Evolutionary conservation across 768 basidiomycete species (phyloP), one percentile per base, ranked within the genome.

Genomic region (Serpula lacrymans): DNA sequence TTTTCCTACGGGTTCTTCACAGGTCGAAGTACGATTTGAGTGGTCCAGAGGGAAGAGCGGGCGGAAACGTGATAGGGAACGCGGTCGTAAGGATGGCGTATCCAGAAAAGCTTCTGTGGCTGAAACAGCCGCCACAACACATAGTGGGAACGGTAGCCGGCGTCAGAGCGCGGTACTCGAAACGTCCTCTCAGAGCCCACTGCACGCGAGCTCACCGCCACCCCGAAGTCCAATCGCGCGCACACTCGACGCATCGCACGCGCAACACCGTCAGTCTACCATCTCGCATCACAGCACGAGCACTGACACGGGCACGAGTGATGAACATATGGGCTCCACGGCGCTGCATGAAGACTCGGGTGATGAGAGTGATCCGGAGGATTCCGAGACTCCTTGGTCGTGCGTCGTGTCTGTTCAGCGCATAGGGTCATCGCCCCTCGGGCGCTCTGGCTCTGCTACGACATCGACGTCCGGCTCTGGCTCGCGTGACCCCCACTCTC

Each of bases 301-400:
- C 44, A 65, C 64, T 24, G 59, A 54, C 41, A 50, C 57, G 38
- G 52, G 56, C 21, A 57, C 48, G 9, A 64, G 55, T 45, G n/a
- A n/a, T n/a, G n/a, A n/a, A n/a, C n/a, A n/a, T 18, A 18, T 43
- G 22, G 35, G 18, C 12, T 55, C 53, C n/a, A 44, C 49, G 33
- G 40, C 32, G 5, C 33, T 43, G 1, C 46, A 57, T 26, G 65
- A 60, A 11, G 80, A 82, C 34, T 74, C 76, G 2, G 89, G 73
- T 1, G 82, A 86, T 12, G 91, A 93, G 32, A 91, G 88, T 45
- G 95, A 98, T 49, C 88, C 93, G 0, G 94, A 98, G 57, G 95
- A 97, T 55, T 90, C 88, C 31, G 94, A 98, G 62, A 93, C 91
- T 17, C 92, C 95, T 0, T 98, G 93, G 93, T 81, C 84, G 33